Evolutionary conservation across 441 rosid genomes (phyloP).

Genomic region (Gossypium trilobum): DNA sequence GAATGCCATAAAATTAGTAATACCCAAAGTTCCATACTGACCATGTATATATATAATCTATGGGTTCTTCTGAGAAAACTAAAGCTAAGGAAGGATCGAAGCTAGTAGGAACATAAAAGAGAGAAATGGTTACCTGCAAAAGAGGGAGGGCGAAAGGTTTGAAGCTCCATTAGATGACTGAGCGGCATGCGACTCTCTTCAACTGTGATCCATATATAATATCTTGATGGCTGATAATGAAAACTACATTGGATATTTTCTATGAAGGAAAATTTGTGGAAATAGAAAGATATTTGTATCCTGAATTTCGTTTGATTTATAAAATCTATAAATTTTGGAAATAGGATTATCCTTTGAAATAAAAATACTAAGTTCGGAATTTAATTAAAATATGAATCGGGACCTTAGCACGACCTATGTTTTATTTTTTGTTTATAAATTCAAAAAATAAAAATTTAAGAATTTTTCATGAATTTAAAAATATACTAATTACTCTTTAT

Average conservation of each 20-base stretch:
- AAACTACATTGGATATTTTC: neutral
- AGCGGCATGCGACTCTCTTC: neutral
- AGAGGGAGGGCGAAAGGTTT: constrained; percentile 13
- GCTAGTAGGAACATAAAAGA: neutral
- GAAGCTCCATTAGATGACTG: constrained; percentile 30
- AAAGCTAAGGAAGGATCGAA: neutral
- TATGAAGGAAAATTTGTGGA: neutral
- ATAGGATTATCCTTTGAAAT: no score
- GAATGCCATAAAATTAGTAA: neutral
- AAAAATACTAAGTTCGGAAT: no score
- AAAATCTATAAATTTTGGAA: no score
- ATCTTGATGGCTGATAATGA: neutral
- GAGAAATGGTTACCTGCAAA: constrained; percentile 23
- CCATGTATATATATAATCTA: neutral
- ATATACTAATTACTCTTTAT: no score
- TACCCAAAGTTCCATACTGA: neutral
- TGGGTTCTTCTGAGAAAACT: neutral
- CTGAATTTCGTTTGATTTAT: neutral
- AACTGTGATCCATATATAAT: neutral
- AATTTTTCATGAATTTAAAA: no score
- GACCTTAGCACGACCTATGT: no score
- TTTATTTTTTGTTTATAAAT: no score
- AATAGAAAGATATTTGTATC: neutral
- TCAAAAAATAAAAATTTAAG: no score
- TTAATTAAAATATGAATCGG: no score